Percentiles rank a stretch among this genome's conserved stretches.
phyloP scores from a whole-genome alignment of 2,329 filamentous ascomycete genomes.

The Rosellinia necatrix region DNA sequence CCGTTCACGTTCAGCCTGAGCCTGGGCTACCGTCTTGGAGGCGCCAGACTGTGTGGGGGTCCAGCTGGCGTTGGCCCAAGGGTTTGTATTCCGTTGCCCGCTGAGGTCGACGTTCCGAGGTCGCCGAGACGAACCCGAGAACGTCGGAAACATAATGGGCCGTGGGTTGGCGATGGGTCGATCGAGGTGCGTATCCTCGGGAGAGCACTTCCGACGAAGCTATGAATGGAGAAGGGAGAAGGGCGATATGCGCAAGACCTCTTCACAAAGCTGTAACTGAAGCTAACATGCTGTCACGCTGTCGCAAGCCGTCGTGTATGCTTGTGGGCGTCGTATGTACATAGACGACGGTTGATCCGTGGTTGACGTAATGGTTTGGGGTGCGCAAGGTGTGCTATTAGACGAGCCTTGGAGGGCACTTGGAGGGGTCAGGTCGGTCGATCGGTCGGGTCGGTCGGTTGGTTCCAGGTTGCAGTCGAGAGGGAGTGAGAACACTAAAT shows the following conservation, averaged over 20 bases:
- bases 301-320: neutral
- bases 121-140: conserved; percentile 84
- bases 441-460: too few species aligned
- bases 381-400: too few species aligned
- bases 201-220: neutral
- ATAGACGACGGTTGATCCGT: neutral
- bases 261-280: neutral
- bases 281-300: conserved; percentile 19
- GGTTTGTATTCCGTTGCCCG: conserved; percentile 74
- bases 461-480: neutral
- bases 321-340: neutral
- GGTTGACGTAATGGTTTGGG: too few species aligned
- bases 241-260: conserved; percentile 2
- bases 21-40: conserved; percentile 79
- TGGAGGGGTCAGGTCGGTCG: too few species aligned
- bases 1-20: conserved; percentile 81
- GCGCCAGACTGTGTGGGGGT: conserved; percentile 63
- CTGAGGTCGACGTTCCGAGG: conserved; percentile 93
- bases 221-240: too few species aligned
- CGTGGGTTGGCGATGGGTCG: neutral
- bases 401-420: too few species aligned
- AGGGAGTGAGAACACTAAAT: too few species aligned
- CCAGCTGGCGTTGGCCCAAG: conserved; percentile 71
- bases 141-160: conserved; percentile 80
- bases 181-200: neutral